These are phyloP conservation scores for Schoenoplectus tabernaemontani DNA, from an alignment of 202 grass and related monocot genomes.

Conservation along the genomic window DNA sequence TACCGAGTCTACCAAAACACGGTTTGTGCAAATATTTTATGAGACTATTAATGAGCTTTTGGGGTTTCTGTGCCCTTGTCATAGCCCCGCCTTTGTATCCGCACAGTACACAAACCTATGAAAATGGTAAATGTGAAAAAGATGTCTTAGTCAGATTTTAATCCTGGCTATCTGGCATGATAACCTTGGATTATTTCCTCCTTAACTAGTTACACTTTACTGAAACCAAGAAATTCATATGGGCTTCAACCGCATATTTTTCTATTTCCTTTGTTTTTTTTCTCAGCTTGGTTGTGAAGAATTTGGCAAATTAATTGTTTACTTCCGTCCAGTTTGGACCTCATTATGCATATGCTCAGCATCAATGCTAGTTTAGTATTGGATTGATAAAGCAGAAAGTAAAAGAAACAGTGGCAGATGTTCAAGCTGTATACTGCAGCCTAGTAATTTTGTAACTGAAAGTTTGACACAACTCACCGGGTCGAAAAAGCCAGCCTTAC, in stretches of 20 bases:
- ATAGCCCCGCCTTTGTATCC: constrained; percentile 91
- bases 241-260: neutral
- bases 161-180: neutral
- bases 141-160: neutral
- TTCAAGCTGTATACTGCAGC: neutral
- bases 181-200: neutral
- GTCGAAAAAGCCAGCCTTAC: constrained; percentile 45
- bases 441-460: constrained; percentile 3
- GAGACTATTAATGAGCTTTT: constrained; percentile 61
- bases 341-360: neutral
- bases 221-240: neutral
- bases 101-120: constrained; percentile 78
- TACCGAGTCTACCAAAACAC: constrained; percentile 14
- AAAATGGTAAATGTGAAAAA: neutral
- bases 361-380: neutral
- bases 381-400: constrained; percentile 17
- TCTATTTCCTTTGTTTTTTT: neutral
- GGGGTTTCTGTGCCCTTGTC: constrained; percentile 69
- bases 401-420: constrained; percentile 12
- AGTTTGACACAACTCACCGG: constrained; percentile 38
- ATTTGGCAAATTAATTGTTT: neutral
- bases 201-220: neutral
- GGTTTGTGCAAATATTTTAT: constrained; percentile 27
- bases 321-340: neutral
- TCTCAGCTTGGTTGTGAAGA: neutral